Evolutionary conservation across 495 filamentous ascomycete genomes (phyloP).

Genomic region (Acidomyces sp.): DNA sequence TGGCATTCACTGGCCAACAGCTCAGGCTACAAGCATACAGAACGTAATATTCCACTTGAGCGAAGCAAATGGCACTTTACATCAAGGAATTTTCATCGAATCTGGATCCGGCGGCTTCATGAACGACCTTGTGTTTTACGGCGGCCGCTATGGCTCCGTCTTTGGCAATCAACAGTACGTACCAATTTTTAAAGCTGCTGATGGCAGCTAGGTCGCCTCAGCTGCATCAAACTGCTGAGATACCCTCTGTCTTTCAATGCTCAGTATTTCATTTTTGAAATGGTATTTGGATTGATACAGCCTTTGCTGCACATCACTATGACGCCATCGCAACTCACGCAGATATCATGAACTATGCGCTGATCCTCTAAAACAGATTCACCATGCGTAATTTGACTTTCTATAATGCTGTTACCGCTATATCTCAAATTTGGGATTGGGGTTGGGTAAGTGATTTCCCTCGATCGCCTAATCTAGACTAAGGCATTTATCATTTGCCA

Average conservation of each 20-base stretch:
- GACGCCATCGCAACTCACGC: too few relatives aligned
- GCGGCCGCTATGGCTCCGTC: slow-evolving; percentile 50
- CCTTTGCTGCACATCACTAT: too few relatives aligned
- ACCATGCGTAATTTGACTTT: slow-evolving; percentile 64
- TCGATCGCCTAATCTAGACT: too few relatives aligned
- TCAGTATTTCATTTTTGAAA: too few relatives aligned
- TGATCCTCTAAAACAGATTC: slow-evolving; percentile 29
- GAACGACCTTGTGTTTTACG: slow-evolving; percentile 50
- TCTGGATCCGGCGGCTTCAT: slow-evolving; percentile 64
- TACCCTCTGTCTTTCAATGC: too few relatives aligned
- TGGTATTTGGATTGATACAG: too few relatives aligned
- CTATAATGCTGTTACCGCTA: slow-evolving; percentile 46
- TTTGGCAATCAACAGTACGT: slow-evolving; percentile 58
- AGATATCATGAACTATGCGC: background rate
- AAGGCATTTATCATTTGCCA: too few relatives aligned
- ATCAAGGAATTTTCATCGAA: slow-evolving; percentile 77
- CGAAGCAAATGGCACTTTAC: slow-evolving; percentile 52
- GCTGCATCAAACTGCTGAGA: too few relatives aligned
- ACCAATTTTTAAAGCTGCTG: background rate
- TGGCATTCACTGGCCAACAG: slow-evolving; percentile 71
- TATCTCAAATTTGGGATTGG: slow-evolving; percentile 48
- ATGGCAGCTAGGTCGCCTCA: too few relatives aligned
- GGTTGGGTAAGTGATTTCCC: too few relatives aligned
- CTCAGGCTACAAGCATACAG: slow-evolving; percentile 56
- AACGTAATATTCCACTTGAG: slow-evolving; percentile 67